These are phyloP conservation scores for Fusarium ambrosium DNA, from an alignment of 2,329 filamentous ascomycete species.

Conservation along the genomic window DNA sequence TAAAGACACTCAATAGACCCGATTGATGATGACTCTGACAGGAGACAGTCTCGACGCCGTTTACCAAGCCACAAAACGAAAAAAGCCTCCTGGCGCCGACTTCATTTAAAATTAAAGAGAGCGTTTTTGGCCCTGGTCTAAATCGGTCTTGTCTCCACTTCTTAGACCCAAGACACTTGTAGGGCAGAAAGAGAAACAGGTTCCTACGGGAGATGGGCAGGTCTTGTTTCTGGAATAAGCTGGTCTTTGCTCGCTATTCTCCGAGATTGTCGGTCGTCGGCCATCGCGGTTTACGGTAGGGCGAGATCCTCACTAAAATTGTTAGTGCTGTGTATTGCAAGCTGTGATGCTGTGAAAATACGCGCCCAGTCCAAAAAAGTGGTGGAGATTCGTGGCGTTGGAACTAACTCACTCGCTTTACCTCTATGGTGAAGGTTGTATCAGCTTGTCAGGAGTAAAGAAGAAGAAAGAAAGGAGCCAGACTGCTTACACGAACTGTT, in stretches of 20 bases:
- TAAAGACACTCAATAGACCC: conserved; percentile 5
- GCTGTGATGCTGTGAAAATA: neutral
- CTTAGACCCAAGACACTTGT: neutral
- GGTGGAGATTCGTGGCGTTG: conserved; percentile 5
- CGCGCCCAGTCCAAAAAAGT: neutral
- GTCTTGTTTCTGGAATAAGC: neutral
- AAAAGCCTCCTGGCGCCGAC: neutral
- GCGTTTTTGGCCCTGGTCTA: neutral
- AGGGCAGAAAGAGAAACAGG: neutral
- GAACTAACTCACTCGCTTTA: neutral
- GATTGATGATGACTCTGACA: neutral
- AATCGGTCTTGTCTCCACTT: neutral
- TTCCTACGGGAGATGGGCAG: neutral
- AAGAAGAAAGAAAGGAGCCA: neutral
- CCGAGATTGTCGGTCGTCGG: conserved; percentile 5
- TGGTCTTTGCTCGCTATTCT: neutral
- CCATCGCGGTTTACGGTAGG: neutral
- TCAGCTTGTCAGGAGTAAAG: neutral
- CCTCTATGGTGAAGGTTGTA: neutral
- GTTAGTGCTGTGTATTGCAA: neutral
- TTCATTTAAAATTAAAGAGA: neutral
- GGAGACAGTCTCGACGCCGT: neutral
- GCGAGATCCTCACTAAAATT: neutral
- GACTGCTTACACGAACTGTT: neutral
- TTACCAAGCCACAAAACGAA: neutral